A percentile compares a stretch with the other conserved stretches of the same genome.
Conservation (phyloP, 2,329 filamentous ascomycete species). For the Xylaria sp. region DNA sequence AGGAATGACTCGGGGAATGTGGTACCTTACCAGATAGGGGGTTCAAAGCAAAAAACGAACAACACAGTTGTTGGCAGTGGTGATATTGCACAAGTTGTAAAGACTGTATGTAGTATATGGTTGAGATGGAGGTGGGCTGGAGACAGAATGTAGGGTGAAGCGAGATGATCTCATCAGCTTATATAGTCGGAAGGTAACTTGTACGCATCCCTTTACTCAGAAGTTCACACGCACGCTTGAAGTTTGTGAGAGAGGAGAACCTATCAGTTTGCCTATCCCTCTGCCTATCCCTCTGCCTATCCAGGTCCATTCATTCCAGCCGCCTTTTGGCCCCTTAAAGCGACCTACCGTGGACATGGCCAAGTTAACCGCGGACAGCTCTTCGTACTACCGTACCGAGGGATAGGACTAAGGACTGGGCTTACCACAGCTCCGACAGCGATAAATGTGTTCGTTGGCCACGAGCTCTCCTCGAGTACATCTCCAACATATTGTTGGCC, state of each 20-base stretch:
- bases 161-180: neutral
- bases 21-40: neutral
- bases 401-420: too few species aligned
- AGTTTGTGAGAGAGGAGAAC: neutral
- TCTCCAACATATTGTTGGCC: neutral
- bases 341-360: neutral
- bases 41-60: slow-evolving; percentile 2
- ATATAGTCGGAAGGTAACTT: neutral
- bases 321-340: slow-evolving; percentile 1
- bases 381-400: neutral
- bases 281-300: neutral
- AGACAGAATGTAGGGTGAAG: too few species aligned
- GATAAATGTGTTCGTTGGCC: neutral
- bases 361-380: neutral
- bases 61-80: slow-evolving; percentile 1
- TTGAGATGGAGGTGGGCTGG: neutral
- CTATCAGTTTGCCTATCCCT: neutral
- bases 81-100: neutral
- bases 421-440: neutral
- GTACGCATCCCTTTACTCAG: neutral
- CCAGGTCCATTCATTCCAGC: slow-evolving; percentile 4
- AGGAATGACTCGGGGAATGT: neutral
- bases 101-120: neutral
- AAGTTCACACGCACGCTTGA: neutral
- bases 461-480: neutral